phyloP scores from a whole-genome alignment of 768 basidiomycete genomes.

The Pisolithus marmoratus region DNA sequence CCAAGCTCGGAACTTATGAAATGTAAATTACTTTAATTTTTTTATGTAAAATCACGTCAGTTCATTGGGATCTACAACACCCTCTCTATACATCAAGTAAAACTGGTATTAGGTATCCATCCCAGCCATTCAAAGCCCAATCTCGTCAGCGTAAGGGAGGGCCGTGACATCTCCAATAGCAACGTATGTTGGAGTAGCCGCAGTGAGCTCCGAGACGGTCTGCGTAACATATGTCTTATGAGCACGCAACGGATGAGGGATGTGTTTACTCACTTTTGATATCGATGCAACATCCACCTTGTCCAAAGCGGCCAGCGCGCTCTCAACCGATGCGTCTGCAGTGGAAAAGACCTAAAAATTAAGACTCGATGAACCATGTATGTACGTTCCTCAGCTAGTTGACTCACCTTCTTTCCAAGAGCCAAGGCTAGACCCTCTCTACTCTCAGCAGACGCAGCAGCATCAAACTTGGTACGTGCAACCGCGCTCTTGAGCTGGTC shows the following conservation, averaged over 20 bases:
- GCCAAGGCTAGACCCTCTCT: conserved; percentile 59
- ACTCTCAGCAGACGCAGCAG: conserved; percentile 64
- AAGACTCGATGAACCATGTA: background rate
- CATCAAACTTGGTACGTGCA: conserved; percentile 82
- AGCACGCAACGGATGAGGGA: background rate
- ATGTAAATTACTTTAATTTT: no score
- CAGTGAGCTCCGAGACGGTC: conserved; percentile 63
- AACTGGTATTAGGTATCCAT: background rate
- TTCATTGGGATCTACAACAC: no score
- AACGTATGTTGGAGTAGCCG: conserved; percentile 80
- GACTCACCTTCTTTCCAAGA: conserved; percentile 60
- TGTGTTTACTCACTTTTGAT: conserved; percentile 52
- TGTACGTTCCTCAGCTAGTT: background rate
- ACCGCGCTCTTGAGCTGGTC: conserved; percentile 79
- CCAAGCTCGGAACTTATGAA: no score
- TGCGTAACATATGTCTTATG: conserved; percentile 19
- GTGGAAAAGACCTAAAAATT: conserved; percentile 56
- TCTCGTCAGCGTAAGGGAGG: conserved; percentile 80
- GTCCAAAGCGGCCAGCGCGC: conserved; percentile 64
- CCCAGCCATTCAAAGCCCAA: conserved; percentile 54
- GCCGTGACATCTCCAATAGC: conserved; percentile 72
- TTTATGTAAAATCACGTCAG: no score
- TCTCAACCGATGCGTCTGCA: conserved; percentile 49
- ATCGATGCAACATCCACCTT: conserved; percentile 60
- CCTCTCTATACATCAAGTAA: background rate